Evolutionary conservation across 345 rosid species (phyloP), one percentile per base, ranked within the genome.

Genomic region (Melaleuca alternifolia): DNA sequence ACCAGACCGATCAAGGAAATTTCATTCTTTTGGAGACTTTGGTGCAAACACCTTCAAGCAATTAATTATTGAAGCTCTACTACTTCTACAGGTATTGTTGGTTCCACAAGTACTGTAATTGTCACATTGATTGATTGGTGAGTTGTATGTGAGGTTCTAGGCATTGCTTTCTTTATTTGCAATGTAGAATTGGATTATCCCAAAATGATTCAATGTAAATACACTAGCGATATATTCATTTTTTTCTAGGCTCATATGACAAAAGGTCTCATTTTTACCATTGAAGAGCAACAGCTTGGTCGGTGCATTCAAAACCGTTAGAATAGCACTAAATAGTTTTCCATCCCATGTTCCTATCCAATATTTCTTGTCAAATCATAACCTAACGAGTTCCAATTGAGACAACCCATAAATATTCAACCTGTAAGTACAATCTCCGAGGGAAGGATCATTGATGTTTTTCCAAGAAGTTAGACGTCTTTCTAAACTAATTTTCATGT

Each of bases 41-140:
- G 93, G 90, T 56, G 30, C 16, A 33, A 89, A 93, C 4, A 93
- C 92, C 16, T 87, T 50, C 48, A 88, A 54, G 85, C 94, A 93
- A 41, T 88, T 48, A 52, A 88, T 52, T 30, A 21, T 84, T 7
- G 51, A 6, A 53, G 6, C 50, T 54, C 54, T 21, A 30, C 2
- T 44, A 9, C 18, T 15, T 24, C 6, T 84, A 48, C 85, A 84
- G 6, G 54, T 33, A 30, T 75, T 9, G 26, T 20, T 84, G 12
- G 51, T 51, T 7, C 85, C 76, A 26, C 85, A 56, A 44, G 53
- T 41, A 54, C 51, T 2, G 10, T 84, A 84, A 24, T 3, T 10
- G 41, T 84, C 85, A 21, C 85, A 84, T 54, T 1, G 18, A 24
- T 37, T 30, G 23, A 37, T 57, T 6, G 41, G 65, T 10, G 37